Percentiles rank a stretch among this genome's conserved stretches.
phyloP scores from a whole-genome alignment of 441 rosid genomes.

The Biscutella laevigata region DNA sequence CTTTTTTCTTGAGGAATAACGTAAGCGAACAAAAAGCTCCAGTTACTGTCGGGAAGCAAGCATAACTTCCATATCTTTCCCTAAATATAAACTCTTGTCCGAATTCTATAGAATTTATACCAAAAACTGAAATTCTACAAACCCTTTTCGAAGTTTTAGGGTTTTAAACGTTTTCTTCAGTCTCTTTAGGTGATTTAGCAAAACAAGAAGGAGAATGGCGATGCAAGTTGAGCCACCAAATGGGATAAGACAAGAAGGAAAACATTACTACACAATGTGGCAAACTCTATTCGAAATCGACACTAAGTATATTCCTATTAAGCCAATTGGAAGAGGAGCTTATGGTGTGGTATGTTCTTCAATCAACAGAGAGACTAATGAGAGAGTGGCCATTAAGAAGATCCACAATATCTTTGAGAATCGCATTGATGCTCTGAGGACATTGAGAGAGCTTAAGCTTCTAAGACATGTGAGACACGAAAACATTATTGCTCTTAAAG shows the following conservation, averaged over 20 bases:
- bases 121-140: no score
- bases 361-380: conserved; percentile 48
- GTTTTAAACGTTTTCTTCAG: no score
- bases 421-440: conserved; percentile 50
- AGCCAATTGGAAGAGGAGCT: conserved; percentile 64
- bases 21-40: no score
- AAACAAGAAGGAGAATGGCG: conserved; percentile 48
- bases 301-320: conserved; percentile 58
- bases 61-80: no score
- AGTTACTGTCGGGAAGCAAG: no score
- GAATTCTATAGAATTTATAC: no score
- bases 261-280: conserved; percentile 67
- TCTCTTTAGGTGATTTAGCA: conserved; percentile 16
- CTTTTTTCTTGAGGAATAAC: no score
- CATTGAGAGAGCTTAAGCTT: conserved; percentile 56
- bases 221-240: conserved; percentile 65
- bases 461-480: conserved; percentile 60
- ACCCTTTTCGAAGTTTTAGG: no score
- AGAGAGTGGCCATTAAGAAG: conserved; percentile 64
- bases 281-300: conserved; percentile 62
- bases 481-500: conserved; percentile 57
- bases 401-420: conserved; percentile 59
- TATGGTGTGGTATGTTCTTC: conserved; percentile 69
- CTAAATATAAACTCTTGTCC: no score
- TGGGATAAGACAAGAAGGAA: conserved; percentile 39